A percentile compares a stretch with the other conserved stretches of the same genome.
These are phyloP conservation scores for Ophiocordyceps australis DNA, from an alignment of 2,329 filamentous ascomycete species.

Conservation along the genomic window DNA sequence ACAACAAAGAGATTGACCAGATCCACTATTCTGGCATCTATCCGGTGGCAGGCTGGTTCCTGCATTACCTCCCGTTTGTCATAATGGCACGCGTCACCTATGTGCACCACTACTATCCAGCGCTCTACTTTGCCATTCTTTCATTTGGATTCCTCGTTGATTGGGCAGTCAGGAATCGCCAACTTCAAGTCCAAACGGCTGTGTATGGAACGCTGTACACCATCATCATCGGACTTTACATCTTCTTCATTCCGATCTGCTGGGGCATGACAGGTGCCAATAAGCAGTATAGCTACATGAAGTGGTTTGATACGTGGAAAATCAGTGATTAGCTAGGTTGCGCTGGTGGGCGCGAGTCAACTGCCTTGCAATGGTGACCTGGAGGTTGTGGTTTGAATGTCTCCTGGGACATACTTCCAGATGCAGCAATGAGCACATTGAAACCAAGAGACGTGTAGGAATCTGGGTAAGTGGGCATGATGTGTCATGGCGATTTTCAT, in stretches of 20 bases:
- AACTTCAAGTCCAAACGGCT: constrained; percentile 42
- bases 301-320: constrained; percentile 82
- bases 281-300: constrained; percentile 75
- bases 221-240: constrained; percentile 62
- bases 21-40: constrained; percentile 91
- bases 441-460: too few species aligned
- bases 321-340: constrained; percentile 41
- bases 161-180: constrained; percentile 56
- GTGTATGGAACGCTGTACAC: constrained; percentile 63
- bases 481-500: too few species aligned
- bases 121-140: constrained; percentile 92
- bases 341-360: too few species aligned
- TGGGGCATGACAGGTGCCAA: constrained; percentile 88
- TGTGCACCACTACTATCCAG: constrained; percentile 98
- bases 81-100: constrained; percentile 98
- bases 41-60: constrained; percentile 80
- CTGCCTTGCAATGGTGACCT: too few species aligned
- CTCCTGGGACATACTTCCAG: too few species aligned
- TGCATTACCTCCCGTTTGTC: constrained; percentile 91
- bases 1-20: constrained; percentile 65
- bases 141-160: constrained; percentile 76
- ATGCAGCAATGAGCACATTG: too few species aligned
- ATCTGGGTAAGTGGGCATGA: too few species aligned
- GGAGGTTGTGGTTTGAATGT: too few species aligned
- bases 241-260: constrained; percentile 82